Conservation (phyloP, 305 asterid genomes). For the Rubia tinctorum region DNA sequence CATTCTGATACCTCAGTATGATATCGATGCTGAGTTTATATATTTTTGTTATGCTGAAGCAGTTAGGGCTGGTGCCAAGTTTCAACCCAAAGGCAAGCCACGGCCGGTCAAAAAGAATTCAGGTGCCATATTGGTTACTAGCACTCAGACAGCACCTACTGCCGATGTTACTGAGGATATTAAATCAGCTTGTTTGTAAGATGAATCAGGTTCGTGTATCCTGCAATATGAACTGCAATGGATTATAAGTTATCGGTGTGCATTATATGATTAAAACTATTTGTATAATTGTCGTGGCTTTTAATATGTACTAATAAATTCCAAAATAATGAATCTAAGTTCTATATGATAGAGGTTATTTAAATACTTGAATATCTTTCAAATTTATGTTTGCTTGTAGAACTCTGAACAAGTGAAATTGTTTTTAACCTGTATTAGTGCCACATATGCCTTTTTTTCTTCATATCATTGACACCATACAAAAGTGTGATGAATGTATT, state of each 20-base stretch:
- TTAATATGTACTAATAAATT: background rate
- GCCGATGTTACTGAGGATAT: slow-evolving; percentile 55
- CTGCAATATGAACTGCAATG: background rate
- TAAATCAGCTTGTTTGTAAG: slow-evolving; percentile 94
- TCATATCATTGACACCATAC: background rate
- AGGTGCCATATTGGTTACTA: slow-evolving; percentile 28
- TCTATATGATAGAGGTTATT: too few species aligned
- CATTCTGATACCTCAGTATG: background rate
- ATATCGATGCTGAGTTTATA: slow-evolving; percentile 1
- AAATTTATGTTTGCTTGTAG: too few species aligned
- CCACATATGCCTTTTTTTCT: background rate
- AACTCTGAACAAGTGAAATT: background rate
- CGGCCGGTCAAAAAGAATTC: slow-evolving; percentile 33
- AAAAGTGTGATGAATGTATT: background rate
- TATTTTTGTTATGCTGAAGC: slow-evolving; percentile 14
- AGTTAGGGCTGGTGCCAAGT: slow-evolving; percentile 54
- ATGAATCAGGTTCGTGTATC: slow-evolving; percentile 82
- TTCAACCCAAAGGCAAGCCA: slow-evolving; percentile 62
- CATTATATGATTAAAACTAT: background rate
- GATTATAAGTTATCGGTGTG: background rate
- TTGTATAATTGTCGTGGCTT: background rate
- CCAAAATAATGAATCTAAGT: background rate
- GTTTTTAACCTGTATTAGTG: background rate
- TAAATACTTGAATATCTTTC: too few species aligned
- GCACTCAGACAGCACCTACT: slow-evolving; percentile 28